Percentiles rank a stretch among this genome's conserved stretches.
These are phyloP conservation scores for Aspergillus fischeri DNA, from an alignment of 2,329 filamentous ascomycete genomes.

Conservation along the genomic window DNA sequence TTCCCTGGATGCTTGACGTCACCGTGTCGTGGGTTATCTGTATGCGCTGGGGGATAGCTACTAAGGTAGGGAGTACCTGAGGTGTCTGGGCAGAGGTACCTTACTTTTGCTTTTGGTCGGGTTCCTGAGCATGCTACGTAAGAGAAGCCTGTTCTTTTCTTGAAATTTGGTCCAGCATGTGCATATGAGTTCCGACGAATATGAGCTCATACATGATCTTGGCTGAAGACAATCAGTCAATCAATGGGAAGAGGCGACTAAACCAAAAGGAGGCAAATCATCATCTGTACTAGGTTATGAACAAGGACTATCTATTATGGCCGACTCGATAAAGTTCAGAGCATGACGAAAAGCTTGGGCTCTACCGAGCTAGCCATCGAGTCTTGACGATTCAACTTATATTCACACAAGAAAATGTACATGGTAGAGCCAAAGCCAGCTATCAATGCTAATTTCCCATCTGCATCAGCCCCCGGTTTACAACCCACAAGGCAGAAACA, in stretches of 20 bases:
- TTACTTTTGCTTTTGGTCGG: not conserved
- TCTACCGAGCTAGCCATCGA: not conserved
- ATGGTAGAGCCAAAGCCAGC: not conserved
- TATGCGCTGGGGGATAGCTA: not conserved
- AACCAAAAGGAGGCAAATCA: not conserved
- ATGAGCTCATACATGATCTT: not conserved
- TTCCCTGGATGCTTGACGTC: slow-evolving; percentile 8
- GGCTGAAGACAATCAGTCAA: not conserved
- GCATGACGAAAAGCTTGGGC: not conserved
- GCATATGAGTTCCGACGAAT: not conserved
- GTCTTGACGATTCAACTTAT: not conserved
- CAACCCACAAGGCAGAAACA: not conserved
- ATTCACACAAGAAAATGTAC: not conserved
- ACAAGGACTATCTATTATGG: not conserved
- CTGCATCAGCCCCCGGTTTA: not conserved
- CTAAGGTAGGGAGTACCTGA: not conserved
- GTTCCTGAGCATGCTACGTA: not conserved
- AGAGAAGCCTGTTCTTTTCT: not conserved
- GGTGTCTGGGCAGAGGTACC: not conserved
- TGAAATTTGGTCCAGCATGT: not conserved
- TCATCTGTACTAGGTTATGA: not conserved
- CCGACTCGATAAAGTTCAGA: not conserved
- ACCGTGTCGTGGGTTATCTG: slow-evolving; percentile 7
- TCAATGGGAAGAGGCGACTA: not conserved
- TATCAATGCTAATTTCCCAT: not conserved